Evolutionary conservation across 2,329 filamentous ascomycete genomes (phyloP).

Genomic region (Ambrosiella beaveri): DNA sequence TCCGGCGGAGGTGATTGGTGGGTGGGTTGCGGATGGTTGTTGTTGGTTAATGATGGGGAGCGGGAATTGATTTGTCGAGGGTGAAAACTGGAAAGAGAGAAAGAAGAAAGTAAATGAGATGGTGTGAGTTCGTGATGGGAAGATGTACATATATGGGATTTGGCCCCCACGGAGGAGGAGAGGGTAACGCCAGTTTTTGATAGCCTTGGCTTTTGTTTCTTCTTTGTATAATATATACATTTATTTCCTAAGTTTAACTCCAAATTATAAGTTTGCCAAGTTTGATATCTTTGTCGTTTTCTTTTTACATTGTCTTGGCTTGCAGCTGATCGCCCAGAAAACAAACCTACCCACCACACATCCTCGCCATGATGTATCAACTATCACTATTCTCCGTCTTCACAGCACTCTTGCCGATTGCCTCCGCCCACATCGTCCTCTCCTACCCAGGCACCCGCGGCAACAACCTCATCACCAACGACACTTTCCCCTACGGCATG

Average conservation of each 20-base stretch:
- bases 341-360: not conserved
- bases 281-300: not conserved
- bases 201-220: no score
- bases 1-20: no score
- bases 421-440: constrained; percentile 61
- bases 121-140: no score
- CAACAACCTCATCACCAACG: constrained; percentile 67
- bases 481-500: constrained; percentile 72
- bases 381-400: constrained; percentile 20
- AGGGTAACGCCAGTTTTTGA: no score
- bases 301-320: not conserved
- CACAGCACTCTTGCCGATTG: constrained; percentile 30
- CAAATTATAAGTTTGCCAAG: not conserved
- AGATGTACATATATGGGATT: no score
- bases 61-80: no score
- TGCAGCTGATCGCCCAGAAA: no score
- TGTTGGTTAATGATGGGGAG: not conserved
- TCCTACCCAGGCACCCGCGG: constrained; percentile 77
- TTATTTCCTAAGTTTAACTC: no score
- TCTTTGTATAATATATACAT: no score
- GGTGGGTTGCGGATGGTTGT: not conserved
- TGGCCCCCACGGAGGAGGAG: no score
- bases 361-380: not conserved
- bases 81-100: no score
- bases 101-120: no score